phyloP scores from a whole-genome alignment of 805 yeast genomes.

The Saturnispora gosingensis region DNA sequence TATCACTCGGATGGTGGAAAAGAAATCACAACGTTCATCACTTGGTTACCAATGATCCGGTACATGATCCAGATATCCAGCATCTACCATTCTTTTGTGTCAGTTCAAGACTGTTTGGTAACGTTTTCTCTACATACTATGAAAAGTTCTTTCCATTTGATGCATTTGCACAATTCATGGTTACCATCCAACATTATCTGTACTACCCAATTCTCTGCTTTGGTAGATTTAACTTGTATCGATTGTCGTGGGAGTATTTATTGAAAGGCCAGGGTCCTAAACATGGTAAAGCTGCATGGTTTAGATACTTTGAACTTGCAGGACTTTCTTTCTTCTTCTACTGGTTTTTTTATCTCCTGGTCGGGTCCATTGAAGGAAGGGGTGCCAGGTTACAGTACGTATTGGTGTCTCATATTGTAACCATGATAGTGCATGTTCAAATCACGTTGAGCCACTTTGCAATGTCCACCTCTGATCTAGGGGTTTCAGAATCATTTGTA shows the following conservation, averaged over 20 bases:
- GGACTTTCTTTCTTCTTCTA: slow-evolving; percentile 64
- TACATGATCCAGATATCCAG: slow-evolving; percentile 91
- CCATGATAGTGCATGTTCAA: slow-evolving; percentile 92
- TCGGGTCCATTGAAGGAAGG: slow-evolving; percentile 44
- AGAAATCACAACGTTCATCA: slow-evolving; percentile 92
- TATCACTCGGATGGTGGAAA: slow-evolving; percentile 93
- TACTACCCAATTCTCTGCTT: slow-evolving; percentile 75
- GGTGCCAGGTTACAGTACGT: slow-evolving; percentile 50
- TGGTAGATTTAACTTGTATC: slow-evolving; percentile 79
- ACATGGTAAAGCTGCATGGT: slow-evolving; percentile 78
- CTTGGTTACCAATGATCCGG: slow-evolving; percentile 82
- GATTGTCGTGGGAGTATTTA: slow-evolving; percentile 72
- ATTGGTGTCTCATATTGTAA: slow-evolving; percentile 65
- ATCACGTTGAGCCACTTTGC: slow-evolving; percentile 87
- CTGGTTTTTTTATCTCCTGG: slow-evolving; percentile 71
- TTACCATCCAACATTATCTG: slow-evolving; percentile 58
- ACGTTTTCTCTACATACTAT: slow-evolving; percentile 73
- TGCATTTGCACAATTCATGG: slow-evolving; percentile 43
- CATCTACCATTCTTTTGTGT: slow-evolving; percentile 89
- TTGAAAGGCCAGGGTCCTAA: slow-evolving; percentile 71
- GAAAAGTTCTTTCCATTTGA: slow-evolving; percentile 62
- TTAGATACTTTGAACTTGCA: slow-evolving; percentile 64
- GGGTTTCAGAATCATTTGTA: slow-evolving; percentile 68
- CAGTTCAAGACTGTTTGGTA: slow-evolving; percentile 55
- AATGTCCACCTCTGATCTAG: slow-evolving; percentile 84